A percentile compares a stretch with the other conserved stretches of the same genome.
Evolutionary conservation across 495 filamentous ascomycete genomes (phyloP).

Genomic region (Niebla homalea): DNA sequence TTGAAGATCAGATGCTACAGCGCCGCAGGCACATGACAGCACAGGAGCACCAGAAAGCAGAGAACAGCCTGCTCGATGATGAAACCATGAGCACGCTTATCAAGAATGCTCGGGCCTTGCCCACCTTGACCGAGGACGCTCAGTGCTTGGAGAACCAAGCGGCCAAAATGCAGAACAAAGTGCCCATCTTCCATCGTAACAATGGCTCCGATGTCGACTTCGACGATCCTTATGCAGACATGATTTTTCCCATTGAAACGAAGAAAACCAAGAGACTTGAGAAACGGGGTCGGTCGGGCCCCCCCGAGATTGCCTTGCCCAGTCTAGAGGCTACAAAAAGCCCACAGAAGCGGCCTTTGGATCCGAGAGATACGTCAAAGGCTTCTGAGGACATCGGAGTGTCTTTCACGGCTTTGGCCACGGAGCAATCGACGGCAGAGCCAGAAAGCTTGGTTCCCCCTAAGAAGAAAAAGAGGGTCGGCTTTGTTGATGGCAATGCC

Average conservation of each 20-base stretch:
- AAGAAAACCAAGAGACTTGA: conserved; percentile 2
- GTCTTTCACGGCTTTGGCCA: no score
- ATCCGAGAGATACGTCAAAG: no score
- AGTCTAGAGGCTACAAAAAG: no score
- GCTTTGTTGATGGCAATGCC: no score
- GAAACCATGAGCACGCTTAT: conserved; percentile 66
- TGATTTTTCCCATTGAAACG: conserved; percentile 13
- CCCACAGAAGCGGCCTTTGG: no score
- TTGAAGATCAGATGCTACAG: conserved; percentile 75
- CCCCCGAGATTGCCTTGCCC: no score
- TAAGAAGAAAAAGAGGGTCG: no score
- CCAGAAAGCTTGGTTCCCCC: no score
- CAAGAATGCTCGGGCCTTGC: conserved; percentile 51
- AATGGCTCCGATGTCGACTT: not conserved
- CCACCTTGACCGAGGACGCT: conserved; percentile 34
- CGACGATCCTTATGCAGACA: conserved; percentile 12
- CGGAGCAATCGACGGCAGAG: no score
- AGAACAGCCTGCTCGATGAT: conserved; percentile 62
- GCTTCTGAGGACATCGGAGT: no score
- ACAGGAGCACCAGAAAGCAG: conserved; percentile 54
- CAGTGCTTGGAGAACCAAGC: conserved; percentile 36
- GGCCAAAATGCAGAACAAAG: conserved; percentile 36
- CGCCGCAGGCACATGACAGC: conserved; percentile 65
- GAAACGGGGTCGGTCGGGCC: no score
- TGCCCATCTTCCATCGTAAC: conserved; percentile 45